A percentile compares a stretch with the other conserved stretches of the same genome.
These are phyloP conservation scores for Aureobasidium pullulans DNA, from an alignment of 2,329 filamentous ascomycete species.

Conservation along the genomic window DNA sequence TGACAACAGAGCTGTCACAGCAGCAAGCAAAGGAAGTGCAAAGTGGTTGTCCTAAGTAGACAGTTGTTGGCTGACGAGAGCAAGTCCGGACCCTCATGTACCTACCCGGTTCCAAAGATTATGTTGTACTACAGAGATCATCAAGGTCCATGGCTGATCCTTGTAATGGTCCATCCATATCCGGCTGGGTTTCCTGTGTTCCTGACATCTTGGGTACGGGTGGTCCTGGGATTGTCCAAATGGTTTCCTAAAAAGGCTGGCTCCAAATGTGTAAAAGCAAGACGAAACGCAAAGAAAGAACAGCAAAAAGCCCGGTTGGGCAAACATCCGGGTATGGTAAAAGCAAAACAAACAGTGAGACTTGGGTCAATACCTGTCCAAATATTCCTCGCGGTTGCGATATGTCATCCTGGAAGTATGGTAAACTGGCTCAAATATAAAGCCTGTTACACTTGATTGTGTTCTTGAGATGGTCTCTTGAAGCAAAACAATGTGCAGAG, in stretches of 20 bases:
- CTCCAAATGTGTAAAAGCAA: conserved; percentile 14
- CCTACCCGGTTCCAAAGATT: not conserved
- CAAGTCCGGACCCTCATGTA: not conserved
- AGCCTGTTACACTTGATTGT: conserved; percentile 13
- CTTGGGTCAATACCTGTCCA: conserved; percentile 30
- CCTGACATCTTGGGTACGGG: not conserved
- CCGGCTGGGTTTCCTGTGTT: not conserved
- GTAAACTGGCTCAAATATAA: conserved; percentile 14
- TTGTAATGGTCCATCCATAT: not conserved
- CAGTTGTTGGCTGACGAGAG: not conserved
- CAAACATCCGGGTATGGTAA: conserved; percentile 16
- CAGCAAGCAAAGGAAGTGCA: not conserved
- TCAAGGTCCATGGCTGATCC: not conserved
- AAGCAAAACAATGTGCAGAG: conserved; percentile 12
- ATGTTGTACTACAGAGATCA: conserved; percentile 4
- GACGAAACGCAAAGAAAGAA: conserved; percentile 15
- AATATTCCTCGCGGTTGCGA: conserved; percentile 30
- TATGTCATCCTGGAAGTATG: conserved; percentile 29
- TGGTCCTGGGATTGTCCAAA: conserved; percentile 12
- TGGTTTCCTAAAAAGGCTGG: conserved; percentile 10
- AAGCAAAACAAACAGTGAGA: conserved; percentile 18
- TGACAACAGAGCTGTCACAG: not conserved
- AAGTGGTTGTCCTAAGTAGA: not conserved
- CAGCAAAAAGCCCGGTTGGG: conserved; percentile 17
- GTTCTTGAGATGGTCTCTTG: not conserved